Conservation (phyloP, 2,329 filamentous ascomycete genomes). For the Diaporthe ampelina region DNA sequence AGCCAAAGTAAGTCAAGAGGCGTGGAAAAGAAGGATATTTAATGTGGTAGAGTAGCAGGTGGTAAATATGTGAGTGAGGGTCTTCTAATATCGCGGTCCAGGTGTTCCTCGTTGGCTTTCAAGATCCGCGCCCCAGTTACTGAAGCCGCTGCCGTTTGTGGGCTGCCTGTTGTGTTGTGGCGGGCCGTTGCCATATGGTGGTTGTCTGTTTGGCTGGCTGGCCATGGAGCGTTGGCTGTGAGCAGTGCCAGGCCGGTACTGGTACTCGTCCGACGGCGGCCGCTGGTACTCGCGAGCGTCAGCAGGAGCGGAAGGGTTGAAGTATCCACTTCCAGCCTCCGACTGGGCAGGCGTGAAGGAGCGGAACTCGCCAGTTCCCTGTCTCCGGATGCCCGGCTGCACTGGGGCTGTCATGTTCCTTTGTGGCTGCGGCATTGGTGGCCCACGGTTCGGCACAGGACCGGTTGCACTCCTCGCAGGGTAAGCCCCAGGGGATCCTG, state of each 20-base stretch:
- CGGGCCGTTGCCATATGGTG: slow-evolving; percentile 1
- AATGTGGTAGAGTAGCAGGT: not conserved
- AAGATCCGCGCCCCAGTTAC: slow-evolving; percentile 26
- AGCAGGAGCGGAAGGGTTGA: slow-evolving; percentile 13
- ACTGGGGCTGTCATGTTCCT: slow-evolving; percentile 53
- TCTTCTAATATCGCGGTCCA: slow-evolving; percentile 37
- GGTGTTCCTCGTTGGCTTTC: slow-evolving; percentile 39
- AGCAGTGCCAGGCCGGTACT: slow-evolving; percentile 39
- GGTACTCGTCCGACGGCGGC: slow-evolving; percentile 33
- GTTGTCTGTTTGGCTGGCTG: slow-evolving; percentile 26
- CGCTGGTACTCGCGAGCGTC: slow-evolving; percentile 26
- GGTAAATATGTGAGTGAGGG: not conserved
- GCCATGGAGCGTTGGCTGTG: slow-evolving; percentile 40
- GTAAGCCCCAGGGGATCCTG: slow-evolving; percentile 35
- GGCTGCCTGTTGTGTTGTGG: slow-evolving; percentile 27
- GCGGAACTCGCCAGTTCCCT: slow-evolving; percentile 28
- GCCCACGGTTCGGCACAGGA: slow-evolving; percentile 46
- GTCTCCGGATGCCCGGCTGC: slow-evolving; percentile 26
- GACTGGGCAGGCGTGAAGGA: slow-evolving; percentile 19
- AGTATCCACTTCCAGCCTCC: slow-evolving; percentile 14
- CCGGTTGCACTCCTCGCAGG: slow-evolving; percentile 49
- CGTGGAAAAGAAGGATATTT: not conserved
- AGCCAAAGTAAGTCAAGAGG: slow-evolving; percentile 9
- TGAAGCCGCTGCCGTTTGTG: slow-evolving; percentile 8
- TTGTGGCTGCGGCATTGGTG: slow-evolving; percentile 46